phyloP scores from a whole-genome alignment of 2,329 filamentous ascomycete genomes.

The Paracorniculantispora psalliotae region DNA sequence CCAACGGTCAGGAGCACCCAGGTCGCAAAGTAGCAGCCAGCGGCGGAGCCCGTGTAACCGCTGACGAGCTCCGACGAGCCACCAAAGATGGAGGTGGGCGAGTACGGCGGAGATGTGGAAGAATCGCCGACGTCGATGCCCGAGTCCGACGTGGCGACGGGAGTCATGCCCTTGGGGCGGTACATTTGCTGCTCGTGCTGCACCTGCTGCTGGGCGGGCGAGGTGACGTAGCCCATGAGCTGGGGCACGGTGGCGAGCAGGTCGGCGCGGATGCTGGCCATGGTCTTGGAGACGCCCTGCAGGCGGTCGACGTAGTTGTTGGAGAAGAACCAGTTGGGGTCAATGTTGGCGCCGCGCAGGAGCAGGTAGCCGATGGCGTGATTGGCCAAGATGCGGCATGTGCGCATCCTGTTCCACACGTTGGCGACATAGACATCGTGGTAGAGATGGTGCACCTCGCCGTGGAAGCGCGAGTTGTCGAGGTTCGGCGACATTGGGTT shows the following conservation, averaged over 20 bases:
- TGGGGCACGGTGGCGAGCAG: conserved; percentile 11
- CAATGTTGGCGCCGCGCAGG: conserved; percentile 12
- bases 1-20: conserved; percentile 13
- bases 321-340: conserved; percentile 15
- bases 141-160: conserved; percentile 6
- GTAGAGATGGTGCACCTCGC: conserved; percentile 11
- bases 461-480: conserved; percentile 6
- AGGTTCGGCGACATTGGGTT: background rate
- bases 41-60: conserved; percentile 8
- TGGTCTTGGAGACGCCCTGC: conserved; percentile 11
- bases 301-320: conserved; percentile 14
- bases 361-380: conserved; percentile 11
- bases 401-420: conserved; percentile 14
- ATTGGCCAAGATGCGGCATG: conserved; percentile 13
- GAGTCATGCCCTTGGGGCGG: conserved; percentile 11
- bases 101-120: conserved; percentile 4
- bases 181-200: conserved; percentile 14
- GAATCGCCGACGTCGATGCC: conserved; percentile 8
- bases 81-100: conserved; percentile 10
- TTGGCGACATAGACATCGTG: conserved; percentile 13
- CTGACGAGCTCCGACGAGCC: conserved; percentile 6
- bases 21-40: conserved; percentile 10
- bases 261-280: conserved; percentile 9
- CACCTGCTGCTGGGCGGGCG: conserved; percentile 13
- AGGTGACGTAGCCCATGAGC: conserved; percentile 13